Evolutionary conservation across 208 protist species (phyloP).

Genomic region (Acanthamoeba royreba): DNA sequence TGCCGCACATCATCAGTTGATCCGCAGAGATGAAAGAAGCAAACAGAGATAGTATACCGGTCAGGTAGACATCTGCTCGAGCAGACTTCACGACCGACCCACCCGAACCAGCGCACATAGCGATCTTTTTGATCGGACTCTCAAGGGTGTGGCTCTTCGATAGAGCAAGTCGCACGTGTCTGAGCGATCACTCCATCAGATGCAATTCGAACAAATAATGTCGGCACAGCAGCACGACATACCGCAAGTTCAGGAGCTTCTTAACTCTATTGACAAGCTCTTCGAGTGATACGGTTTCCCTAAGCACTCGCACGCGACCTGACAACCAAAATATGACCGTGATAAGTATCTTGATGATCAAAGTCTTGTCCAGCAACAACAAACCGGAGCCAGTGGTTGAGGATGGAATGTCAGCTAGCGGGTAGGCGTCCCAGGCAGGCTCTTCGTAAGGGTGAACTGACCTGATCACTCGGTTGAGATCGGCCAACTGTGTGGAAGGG

Average conservation of each 20-base stretch:
- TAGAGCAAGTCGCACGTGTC: neutral
- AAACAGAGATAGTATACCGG: too few relatives aligned
- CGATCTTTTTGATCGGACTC: slow-evolving; percentile 33
- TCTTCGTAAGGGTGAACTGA: slow-evolving; percentile 28
- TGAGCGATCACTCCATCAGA: neutral
- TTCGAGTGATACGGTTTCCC: neutral
- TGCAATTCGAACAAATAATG: neutral
- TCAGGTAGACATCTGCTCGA: slow-evolving; percentile 55
- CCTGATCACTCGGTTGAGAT: neutral
- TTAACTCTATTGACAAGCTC: slow-evolving; percentile 49
- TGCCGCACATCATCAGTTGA: too few relatives aligned
- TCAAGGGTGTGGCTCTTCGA: neutral
- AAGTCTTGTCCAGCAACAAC: neutral
- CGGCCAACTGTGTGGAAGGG: neutral
- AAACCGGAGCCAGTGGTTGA: neutral
- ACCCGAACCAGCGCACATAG: slow-evolving; percentile 58
- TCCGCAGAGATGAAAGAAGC: too few relatives aligned
- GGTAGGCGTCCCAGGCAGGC: neutral
- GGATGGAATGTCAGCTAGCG: neutral
- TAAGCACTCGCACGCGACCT: neutral
- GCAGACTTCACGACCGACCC: slow-evolving; percentile 24
- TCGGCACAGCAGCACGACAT: too few relatives aligned
- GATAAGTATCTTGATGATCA: too few relatives aligned
- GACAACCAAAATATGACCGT: too few relatives aligned
- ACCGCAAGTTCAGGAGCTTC: slow-evolving; percentile 1